Evolutionary conservation across 208 protist species (phyloP).

Genomic region (Acanthamoeba castellanii): DNA sequence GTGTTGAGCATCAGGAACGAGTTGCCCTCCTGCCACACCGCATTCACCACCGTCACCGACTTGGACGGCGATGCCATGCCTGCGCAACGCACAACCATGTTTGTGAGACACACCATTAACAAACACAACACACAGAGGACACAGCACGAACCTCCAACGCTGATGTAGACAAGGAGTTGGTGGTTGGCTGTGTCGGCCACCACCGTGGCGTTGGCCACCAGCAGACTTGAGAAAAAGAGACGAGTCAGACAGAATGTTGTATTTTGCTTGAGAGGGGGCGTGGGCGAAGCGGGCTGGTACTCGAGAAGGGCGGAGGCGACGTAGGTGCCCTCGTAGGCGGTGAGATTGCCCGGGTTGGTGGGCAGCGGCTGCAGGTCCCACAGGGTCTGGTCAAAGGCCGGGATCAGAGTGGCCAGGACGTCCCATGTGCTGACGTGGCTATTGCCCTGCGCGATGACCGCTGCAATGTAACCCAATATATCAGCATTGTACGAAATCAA

Average conservation of each 20-base stretch:
- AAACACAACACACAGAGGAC: background rate
- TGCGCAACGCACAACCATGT: background rate
- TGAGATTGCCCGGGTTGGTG: constrained; percentile 18
- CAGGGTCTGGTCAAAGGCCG: constrained; percentile 36
- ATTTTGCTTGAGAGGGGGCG: background rate
- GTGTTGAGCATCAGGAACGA: constrained; percentile 3
- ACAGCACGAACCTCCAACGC: background rate
- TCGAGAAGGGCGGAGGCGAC: background rate
- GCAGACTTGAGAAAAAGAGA: background rate
- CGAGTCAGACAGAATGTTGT: background rate
- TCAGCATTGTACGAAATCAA: no score
- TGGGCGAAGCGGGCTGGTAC: background rate
- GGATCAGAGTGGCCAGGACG: background rate
- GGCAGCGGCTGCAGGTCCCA: constrained; percentile 33
- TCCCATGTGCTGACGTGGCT: background rate
- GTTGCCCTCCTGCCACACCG: background rate
- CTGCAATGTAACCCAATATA: background rate
- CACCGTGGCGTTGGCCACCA: background rate
- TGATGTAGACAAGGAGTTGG: constrained; percentile 1
- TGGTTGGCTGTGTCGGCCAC: background rate
- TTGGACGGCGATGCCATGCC: background rate
- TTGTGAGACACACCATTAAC: background rate
- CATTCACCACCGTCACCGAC: constrained; percentile 3
- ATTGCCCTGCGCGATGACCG: background rate
- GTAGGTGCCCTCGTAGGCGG: constrained; percentile 31